Percentiles rank a stretch among this genome's conserved stretches.
Conservation (phyloP, 352 stramenopile species). For the Pythium chondricola region DNA sequence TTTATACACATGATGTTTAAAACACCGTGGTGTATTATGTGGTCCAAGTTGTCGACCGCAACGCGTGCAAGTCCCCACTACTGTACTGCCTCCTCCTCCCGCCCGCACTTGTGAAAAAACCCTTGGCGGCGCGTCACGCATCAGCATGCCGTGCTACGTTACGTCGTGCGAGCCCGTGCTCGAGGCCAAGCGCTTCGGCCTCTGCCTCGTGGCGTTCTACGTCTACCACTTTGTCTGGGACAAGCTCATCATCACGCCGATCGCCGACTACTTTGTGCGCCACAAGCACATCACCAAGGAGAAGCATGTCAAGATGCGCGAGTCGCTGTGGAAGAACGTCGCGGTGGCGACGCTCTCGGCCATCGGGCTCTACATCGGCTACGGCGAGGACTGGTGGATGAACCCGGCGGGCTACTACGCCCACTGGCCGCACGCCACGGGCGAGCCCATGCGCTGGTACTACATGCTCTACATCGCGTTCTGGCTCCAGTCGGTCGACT, state of each 20-base stretch:
- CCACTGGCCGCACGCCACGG: constrained; percentile 38
- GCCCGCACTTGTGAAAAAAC: no score
- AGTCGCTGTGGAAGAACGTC: constrained; percentile 80
- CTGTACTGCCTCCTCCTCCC: no score
- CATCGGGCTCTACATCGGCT: constrained; percentile 54
- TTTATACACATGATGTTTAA: no score
- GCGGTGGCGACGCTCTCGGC: constrained; percentile 57
- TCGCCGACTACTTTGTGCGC: constrained; percentile 35
- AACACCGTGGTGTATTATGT: no score
- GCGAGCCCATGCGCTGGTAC: constrained; percentile 66
- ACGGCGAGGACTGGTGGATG: constrained; percentile 67
- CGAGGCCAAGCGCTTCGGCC: constrained; percentile 58
- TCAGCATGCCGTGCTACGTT: constrained; percentile 68
- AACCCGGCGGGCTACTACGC: constrained; percentile 63
- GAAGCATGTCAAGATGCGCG: constrained; percentile 78
- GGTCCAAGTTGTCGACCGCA: no score
- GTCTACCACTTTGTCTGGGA: constrained; percentile 70
- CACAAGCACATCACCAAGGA: constrained; percentile 37
- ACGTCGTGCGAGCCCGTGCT: constrained; percentile 43
- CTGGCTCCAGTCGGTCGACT: constrained; percentile 80
- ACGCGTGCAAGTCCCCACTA: no score
- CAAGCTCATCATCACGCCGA: constrained; percentile 47
- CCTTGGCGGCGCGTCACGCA: no score
- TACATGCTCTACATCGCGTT: constrained; percentile 84
- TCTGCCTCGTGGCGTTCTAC: constrained; percentile 47